Evolutionary conservation across 176 grass and related monocot genomes (phyloP), one percentile per base, ranked within the genome.

Genomic region (Musa itinerans): DNA sequence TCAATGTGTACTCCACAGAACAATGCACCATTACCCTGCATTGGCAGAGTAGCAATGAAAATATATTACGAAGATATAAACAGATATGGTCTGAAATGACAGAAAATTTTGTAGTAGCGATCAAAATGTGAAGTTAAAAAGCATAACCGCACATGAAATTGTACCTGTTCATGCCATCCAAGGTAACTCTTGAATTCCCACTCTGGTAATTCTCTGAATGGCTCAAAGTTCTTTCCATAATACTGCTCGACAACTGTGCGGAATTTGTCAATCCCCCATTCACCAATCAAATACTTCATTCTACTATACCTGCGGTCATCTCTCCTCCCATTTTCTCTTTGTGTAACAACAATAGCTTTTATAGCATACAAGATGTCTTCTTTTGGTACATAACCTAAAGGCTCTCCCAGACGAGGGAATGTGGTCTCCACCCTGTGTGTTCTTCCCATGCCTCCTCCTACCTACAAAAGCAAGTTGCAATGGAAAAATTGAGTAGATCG

Each of bases 91-190:
- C 53, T 9, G 7, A 10, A 56, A 56, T 57, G 17, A 53, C 8
- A 52, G 10, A 9, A 19, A 71, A 3, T 24, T 15, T 19, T 10
- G 34, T 13, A 4, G 56, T 8, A 29, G 8, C 7, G 16, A 74
- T 26, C 11, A 56, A 13, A 73, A 19, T 2, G 29, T 57, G 53
- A 10, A 29, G 13, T 29, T 11, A 74, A 5, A 17, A 21, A 1
- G 20, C 13, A 19, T 54, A 62, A 9, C 34, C 34, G 3, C 34
- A 43, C 4, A 43, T 43, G 34, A 43, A 43, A 43, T 43, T 57
- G 57, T 84, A 99, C 95, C 95, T 99, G 95, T 69, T 94, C 95
- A 64, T 99, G 90, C 95, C 95, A 99, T 43, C 95, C 95, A 80
- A 99, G 90, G 71, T 99, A 91, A 73, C 85, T 87, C 63, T 94